Evolutionary conservation across 768 basidiomycete species (phyloP).

Genomic region (Ephemerocybe angulata): DNA sequence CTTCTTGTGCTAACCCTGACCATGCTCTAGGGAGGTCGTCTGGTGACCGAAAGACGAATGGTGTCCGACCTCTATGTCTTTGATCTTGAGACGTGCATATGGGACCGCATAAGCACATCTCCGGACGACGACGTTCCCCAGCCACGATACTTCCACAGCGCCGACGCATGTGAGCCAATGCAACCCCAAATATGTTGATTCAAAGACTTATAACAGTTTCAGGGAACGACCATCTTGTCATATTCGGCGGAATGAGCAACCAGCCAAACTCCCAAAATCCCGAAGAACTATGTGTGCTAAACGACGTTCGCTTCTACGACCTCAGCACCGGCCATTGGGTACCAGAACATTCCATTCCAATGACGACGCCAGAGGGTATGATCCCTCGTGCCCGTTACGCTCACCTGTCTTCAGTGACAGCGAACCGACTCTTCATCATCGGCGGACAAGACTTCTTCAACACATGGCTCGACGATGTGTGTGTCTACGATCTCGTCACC

Average conservation of each 20-base stretch:
- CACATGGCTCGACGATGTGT: slow-evolving; percentile 90
- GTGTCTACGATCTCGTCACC: slow-evolving; percentile 75
- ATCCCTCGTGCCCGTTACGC: slow-evolving; percentile 89
- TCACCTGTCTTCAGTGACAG: slow-evolving; percentile 85
- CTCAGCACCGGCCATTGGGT: slow-evolving; percentile 70
- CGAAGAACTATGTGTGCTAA: slow-evolving; percentile 86
- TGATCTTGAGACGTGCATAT: slow-evolving; percentile 75
- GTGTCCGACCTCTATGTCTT: slow-evolving; percentile 88
- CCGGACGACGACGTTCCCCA: slow-evolving; percentile 70
- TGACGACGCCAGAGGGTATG: slow-evolving; percentile 41
- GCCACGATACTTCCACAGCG: slow-evolving; percentile 92
- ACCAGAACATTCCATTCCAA: slow-evolving; percentile 38
- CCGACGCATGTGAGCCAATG: slow-evolving; percentile 68
- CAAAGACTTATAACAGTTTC: slow-evolving; percentile 10
- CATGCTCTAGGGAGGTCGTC: slow-evolving; percentile 67
- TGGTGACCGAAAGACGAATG: slow-evolving; percentile 84
- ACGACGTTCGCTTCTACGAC: slow-evolving; percentile 90
- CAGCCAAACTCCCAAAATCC: slow-evolving; percentile 63
- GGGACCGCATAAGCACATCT: slow-evolving; percentile 64
- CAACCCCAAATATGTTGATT: background rate
- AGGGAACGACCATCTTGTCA: slow-evolving; percentile 88
- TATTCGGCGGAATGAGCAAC: slow-evolving; percentile 96
- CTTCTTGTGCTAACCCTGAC: slow-evolving; percentile 2
- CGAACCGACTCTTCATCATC: slow-evolving; percentile 83
- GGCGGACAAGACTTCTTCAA: slow-evolving; percentile 95